Conservation (phyloP, 2,329 filamentous ascomycete genomes). For the Lachnum nothofagi region DNA sequence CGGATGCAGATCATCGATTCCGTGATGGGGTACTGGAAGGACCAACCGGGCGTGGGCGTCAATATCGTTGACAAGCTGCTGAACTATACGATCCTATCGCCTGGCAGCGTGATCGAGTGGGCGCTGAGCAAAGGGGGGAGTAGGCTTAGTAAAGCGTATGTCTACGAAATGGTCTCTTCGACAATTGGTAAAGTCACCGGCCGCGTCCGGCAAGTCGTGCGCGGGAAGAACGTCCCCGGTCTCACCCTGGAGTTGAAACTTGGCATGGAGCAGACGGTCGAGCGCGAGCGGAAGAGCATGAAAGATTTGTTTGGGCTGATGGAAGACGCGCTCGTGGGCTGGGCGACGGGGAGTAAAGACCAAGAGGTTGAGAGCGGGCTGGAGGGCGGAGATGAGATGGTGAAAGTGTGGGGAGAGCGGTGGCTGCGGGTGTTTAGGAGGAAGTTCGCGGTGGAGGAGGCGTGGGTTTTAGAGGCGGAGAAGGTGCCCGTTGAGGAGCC, state of each 20-base stretch:
- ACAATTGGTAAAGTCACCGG: conserved; percentile 88
- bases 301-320: conserved; percentile 74
- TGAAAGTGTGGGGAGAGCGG: conserved; percentile 76
- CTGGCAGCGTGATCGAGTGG: conserved; percentile 83
- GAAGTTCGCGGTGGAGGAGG: conserved; percentile 79
- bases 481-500: conserved; percentile 23
- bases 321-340: conserved; percentile 68
- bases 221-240: conserved; percentile 53
- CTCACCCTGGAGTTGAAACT: conserved; percentile 45
- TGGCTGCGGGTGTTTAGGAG: conserved; percentile 84
- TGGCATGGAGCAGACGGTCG: conserved; percentile 57
- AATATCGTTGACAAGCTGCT: conserved; percentile 94
- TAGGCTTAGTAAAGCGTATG: conserved; percentile 63
- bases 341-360: conserved; percentile 70
- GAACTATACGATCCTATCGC: conserved; percentile 92
- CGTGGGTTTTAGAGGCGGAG: conserved; percentile 44
- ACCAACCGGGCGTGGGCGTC: conserved; percentile 86
- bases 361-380: conserved; percentile 66
- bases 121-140: conserved; percentile 63
- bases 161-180: conserved; percentile 85
- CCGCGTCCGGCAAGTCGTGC: conserved; percentile 74
- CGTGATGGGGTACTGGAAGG: conserved; percentile 87
- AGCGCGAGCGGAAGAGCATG: conserved; percentile 68
- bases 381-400: conserved; percentile 51
- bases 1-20: conserved; percentile 84